Percentiles rank a stretch among this genome's conserved stretches.
phyloP scores from a whole-genome alignment of 129 eudicot genomes.

The Smallanthus sonchifolius region DNA sequence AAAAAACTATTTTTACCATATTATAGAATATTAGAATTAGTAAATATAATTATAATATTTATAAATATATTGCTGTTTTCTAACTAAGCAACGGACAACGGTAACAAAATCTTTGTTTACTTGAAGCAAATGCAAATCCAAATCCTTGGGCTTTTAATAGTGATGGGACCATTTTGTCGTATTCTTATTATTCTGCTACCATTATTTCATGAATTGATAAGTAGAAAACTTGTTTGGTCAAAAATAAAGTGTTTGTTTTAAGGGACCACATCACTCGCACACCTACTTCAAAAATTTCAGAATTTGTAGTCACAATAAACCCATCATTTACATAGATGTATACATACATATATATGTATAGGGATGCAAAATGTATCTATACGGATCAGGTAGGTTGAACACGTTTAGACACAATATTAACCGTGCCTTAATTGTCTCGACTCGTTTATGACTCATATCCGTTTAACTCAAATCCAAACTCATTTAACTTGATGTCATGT shows the following conservation, averaged over 20 bases:
- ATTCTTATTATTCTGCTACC: neutral
- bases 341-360: too few species aligned
- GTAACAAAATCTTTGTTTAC: neutral
- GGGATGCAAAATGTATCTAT: too few species aligned
- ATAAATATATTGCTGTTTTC: neutral
- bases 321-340: neutral
- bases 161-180: constrained; percentile 8
- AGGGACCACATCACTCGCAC: constrained; percentile 24
- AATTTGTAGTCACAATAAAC: neutral
- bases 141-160: neutral
- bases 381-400: too few species aligned
- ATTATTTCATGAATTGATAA: constrained; percentile 11
- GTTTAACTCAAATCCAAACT: too few species aligned
- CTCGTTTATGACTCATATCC: too few species aligned
- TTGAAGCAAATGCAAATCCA: neutral
- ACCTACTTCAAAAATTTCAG: constrained; percentile 1
- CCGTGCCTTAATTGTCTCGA: too few species aligned
- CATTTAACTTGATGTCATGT: too few species aligned
- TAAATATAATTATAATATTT: too few species aligned
- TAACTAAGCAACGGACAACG: neutral
- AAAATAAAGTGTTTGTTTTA: constrained; percentile 10
- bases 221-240: constrained; percentile 19
- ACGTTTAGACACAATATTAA: too few species aligned
- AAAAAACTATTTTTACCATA: too few species aligned
- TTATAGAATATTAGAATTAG: too few species aligned